Percentiles rank a stretch among this genome's conserved stretches.
Conservation (phyloP, 805 yeast species). For the Sugiyamaella qingdaonensis region DNA sequence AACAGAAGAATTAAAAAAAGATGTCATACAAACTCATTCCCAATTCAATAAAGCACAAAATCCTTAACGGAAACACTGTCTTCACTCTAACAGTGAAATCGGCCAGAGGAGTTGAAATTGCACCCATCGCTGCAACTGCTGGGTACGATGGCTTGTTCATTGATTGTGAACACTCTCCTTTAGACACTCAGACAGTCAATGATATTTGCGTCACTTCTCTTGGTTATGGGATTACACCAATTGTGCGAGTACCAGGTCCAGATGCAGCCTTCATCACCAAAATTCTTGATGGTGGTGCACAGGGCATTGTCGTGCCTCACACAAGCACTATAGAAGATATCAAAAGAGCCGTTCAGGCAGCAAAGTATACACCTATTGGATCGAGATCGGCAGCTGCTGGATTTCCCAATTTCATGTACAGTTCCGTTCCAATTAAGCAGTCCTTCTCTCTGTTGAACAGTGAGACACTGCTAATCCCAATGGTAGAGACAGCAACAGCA, state of each 20-base stretch:
- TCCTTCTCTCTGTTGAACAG: neutral
- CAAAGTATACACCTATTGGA: neutral
- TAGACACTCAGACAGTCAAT: neutral
- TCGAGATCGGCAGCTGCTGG: neutral
- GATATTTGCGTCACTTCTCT: neutral
- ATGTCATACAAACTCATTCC: neutral
- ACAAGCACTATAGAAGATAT: neutral
- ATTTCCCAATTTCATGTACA: neutral
- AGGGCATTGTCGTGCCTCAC: neutral
- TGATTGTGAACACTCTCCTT: neutral
- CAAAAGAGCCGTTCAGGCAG: neutral
- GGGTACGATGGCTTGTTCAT: neutral
- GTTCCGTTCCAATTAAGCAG: neutral
- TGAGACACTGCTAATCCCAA: neutral
- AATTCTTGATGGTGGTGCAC: neutral
- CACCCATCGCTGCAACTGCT: neutral
- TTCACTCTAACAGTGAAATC: neutral
- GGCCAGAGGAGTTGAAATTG: neutral
- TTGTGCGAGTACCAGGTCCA: neutral
- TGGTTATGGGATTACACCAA: neutral
- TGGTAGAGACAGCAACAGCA: neutral
- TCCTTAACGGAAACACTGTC: neutral
- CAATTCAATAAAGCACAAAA: neutral
- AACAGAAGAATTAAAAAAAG: neutral
- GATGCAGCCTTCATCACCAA: neutral